Conservation (phyloP, 2,329 filamentous ascomycete genomes). For the Claviceps sorghi region DNA sequence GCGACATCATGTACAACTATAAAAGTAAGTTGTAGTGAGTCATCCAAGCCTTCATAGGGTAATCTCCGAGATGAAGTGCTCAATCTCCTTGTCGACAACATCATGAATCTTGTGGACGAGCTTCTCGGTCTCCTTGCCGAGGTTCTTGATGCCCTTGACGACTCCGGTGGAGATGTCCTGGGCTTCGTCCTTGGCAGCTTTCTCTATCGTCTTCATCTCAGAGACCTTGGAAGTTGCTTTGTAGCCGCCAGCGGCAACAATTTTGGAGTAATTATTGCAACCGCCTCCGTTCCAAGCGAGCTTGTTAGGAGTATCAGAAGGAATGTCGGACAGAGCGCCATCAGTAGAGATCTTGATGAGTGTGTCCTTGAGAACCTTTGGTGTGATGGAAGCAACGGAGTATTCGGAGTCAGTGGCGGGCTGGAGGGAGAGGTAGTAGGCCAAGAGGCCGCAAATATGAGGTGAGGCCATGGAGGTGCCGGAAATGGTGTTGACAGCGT, state of each 20-base stretch:
- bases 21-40: background rate
- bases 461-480: conserved; percentile 99
- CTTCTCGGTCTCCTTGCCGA: conserved; percentile 44
- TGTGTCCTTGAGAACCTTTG: conserved; percentile 83
- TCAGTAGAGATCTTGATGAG: conserved; percentile 72
- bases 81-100: conserved; percentile 45
- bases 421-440: conserved; percentile 96
- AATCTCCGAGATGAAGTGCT: conserved; percentile 43
- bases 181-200: conserved; percentile 46
- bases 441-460: conserved; percentile 88
- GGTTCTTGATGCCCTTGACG: conserved; percentile 35
- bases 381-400: conserved; percentile 76
- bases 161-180: conserved; percentile 42
- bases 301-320: conserved; percentile 76
- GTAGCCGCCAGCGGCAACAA: conserved; percentile 62
- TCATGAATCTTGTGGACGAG: conserved; percentile 49
- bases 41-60: conserved; percentile 17
- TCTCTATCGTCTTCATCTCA: conserved; percentile 44
- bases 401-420: conserved; percentile 81
- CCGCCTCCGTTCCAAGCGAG: conserved; percentile 99
- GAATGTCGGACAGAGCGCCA: conserved; percentile 66
- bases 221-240: conserved; percentile 31
- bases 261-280: conserved; percentile 75
- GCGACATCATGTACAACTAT: background rate
- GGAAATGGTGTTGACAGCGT: conserved; percentile 96